Evolutionary conservation across 2,329 filamentous ascomycete genomes (phyloP).

Genomic region (Pseudogymnoascus pannorum): DNA sequence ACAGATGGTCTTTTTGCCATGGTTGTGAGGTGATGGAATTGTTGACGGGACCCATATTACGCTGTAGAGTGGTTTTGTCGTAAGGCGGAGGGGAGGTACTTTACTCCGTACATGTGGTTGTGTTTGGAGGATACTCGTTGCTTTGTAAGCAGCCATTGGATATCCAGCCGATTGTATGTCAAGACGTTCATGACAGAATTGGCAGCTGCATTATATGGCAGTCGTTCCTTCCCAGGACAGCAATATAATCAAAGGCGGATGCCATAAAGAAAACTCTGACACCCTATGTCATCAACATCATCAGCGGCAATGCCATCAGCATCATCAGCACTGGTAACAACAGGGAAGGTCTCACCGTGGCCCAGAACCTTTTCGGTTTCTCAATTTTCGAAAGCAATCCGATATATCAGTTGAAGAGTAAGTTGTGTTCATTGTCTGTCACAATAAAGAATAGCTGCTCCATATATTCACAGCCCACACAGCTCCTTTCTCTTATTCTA

Average conservation of each 20-base stretch:
- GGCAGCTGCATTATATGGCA: background rate
- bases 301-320: too few species aligned
- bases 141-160: background rate
- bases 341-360: background rate
- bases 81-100: background rate
- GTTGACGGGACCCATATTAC: background rate
- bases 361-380: background rate
- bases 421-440: background rate
- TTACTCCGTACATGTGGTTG: background rate
- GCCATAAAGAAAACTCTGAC: too few species aligned
- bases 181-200: background rate
- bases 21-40: background rate
- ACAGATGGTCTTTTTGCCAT: background rate
- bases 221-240: background rate
- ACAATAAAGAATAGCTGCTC: background rate
- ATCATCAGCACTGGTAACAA: too few species aligned
- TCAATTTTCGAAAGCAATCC: background rate
- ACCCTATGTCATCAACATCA: background rate
- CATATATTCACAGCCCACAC: background rate
- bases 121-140: background rate
- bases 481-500: background rate
- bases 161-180: background rate
- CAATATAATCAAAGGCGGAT: too few species aligned
- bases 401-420: background rate
- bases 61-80: background rate